phyloP scores from a whole-genome alignment of 371 early-diverging fungal species.

The Mortierella sp. region DNA sequence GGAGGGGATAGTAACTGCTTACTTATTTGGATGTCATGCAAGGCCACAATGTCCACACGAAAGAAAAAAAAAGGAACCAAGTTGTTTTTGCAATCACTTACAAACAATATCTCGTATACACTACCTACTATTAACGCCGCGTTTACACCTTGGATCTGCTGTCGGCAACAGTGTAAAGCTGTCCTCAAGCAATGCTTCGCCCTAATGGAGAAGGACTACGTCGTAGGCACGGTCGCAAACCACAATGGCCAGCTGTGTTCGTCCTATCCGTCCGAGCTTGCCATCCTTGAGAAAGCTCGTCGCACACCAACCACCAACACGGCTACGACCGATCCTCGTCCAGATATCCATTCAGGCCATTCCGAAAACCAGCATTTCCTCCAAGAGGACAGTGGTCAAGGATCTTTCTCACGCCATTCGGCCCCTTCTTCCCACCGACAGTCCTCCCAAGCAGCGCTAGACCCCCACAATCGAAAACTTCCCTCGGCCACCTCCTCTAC shows the following conservation, averaged over 20 bases:
- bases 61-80: neutral
- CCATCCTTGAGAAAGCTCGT: constrained; percentile 45
- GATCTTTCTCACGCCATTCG: constrained; percentile 9
- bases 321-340: neutral
- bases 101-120: neutral
- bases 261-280: constrained; percentile 55
- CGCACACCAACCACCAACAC: neutral
- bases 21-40: constrained; percentile 5
- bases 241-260: constrained; percentile 55
- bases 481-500: neutral
- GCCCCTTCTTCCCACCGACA: neutral
- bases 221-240: constrained; percentile 49
- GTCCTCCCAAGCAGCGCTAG: constrained; percentile 3
- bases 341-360: neutral
- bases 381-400: neutral
- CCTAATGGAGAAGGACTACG: constrained; percentile 52
- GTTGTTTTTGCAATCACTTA: neutral
- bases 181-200: constrained; percentile 54
- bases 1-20: neutral
- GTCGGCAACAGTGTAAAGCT: constrained; percentile 41
- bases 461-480: constrained; percentile 2
- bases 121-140: neutral
- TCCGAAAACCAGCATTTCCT: neutral
- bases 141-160: neutral
- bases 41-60: neutral